Percentiles rank a stretch among this genome's conserved stretches.
These are phyloP conservation scores for Barnettozyma californica DNA, from an alignment of 805 yeast species.

Conservation along the genomic window DNA sequence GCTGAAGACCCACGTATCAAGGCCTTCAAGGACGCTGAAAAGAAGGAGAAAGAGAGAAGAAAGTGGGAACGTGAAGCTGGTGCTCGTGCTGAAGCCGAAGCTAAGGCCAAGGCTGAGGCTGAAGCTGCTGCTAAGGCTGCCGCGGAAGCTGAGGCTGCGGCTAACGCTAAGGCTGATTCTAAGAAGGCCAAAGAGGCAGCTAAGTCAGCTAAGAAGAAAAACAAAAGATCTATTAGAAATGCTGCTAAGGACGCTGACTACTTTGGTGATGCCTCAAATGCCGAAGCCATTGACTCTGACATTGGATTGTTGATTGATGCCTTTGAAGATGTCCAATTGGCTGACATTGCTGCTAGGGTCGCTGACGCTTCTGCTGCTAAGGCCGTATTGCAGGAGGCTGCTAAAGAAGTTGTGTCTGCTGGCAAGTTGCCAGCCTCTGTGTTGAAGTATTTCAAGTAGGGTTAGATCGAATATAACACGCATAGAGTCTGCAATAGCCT, in stretches of 20 bases:
- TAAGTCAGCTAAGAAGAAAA: conserved; percentile 86
- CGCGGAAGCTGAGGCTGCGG: conserved; percentile 68
- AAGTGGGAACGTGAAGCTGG: conserved; percentile 99
- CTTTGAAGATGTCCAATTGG: conserved; percentile 74
- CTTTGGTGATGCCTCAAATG: conserved; percentile 72
- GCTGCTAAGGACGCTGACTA: conserved; percentile 79
- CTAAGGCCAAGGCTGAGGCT: conserved; percentile 78
- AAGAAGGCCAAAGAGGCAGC: conserved; percentile 97
- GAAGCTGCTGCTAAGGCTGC: conserved; percentile 80
- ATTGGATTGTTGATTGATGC: conserved; percentile 72
- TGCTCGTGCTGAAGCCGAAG: conserved; percentile 94
- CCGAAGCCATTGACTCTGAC: conserved; percentile 71
- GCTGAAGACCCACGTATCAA: conserved; percentile 93
- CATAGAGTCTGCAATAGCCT: background rate
- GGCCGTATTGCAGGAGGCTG: conserved; percentile 50
- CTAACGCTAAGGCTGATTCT: conserved; percentile 64
- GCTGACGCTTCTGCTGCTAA: conserved; percentile 54
- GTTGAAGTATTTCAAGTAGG: conserved; percentile 44
- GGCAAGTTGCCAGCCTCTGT: conserved; percentile 50
- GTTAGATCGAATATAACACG: background rate
- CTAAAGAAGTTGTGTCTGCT: conserved; percentile 45
- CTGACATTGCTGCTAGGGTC: conserved; percentile 65
- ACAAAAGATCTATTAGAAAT: conserved; percentile 80
- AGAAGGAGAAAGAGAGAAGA: conserved; percentile 87
- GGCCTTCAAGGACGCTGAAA: conserved; percentile 87